Evolutionary conservation across 2,329 filamentous ascomycete species (phyloP), one percentile per base, ranked within the genome.

Genomic region (Fusarium xylarioides): DNA sequence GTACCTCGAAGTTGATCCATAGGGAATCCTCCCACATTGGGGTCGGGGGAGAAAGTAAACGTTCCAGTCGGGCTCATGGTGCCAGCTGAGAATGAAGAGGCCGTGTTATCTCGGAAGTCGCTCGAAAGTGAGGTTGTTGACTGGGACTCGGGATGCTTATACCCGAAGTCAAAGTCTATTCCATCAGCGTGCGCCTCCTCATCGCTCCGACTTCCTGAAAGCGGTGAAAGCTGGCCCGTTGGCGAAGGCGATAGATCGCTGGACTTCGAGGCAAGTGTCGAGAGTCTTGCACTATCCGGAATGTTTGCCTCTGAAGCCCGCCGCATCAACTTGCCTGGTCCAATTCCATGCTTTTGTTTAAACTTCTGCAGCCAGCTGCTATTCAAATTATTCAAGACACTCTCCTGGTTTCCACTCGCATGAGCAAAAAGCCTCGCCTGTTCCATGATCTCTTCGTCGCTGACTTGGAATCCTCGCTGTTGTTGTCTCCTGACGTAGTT

Each of bases 351-450:
- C 84, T 95, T 97, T 80, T 94, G 90, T 85, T 98, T 97, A 86
- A 98, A 98, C 80, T 96, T 97, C 79, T 97, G 94, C 38, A 98
- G 87, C 95, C 95, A 98, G 74, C 87, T 91, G 35, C 90, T 86
- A 74, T 90, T 96, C 73, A 94, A 89, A 54, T 89, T 89, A 77
- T 92, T 93, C 63, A 92, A 82, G 55, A 93, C 90, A 71, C 88
- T 90, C 60, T 97, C 94, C 7, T 91, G 89, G 64, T 91, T 90
- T 32, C 90, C 82, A 46, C 83, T 91, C 38, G 91, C 92, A 44
- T 89, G 91, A 18, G 93, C 92, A 80, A 98, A 98, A 71, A 94
- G 91, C 55, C 88, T 88, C 3, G 94, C 94, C 82, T 97, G 95
- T 73, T 97, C 93, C 79, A 92, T 90, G 77, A 98, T 95, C 74